Percentiles rank a stretch among this genome's conserved stretches.
Conservation (phyloP, 1,139 yeast species). For the Groenewaldozyma sp. region DNA sequence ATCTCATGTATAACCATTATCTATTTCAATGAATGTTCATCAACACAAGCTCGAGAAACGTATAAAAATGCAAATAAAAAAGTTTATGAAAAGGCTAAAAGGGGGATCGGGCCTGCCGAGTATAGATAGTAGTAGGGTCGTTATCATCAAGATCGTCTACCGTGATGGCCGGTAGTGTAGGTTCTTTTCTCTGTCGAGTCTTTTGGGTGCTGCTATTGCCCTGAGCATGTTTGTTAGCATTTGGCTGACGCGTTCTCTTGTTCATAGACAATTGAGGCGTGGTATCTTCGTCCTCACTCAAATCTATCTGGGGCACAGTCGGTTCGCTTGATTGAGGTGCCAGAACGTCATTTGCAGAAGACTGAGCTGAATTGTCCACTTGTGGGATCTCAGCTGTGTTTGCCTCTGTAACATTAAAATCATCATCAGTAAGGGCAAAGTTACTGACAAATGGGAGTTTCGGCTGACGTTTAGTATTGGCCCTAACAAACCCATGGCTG, state of each 20-base stretch:
- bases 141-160: slow-evolving; percentile 5
- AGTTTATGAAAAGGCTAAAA: background rate
- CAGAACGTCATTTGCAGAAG: too few species aligned
- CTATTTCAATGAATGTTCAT: background rate
- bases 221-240: too few species aligned
- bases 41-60: background rate
- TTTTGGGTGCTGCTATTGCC: too few species aligned
- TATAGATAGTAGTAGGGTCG: too few species aligned
- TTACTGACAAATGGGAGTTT: too few species aligned
- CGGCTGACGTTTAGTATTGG: slow-evolving; percentile 2
- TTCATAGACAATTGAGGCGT: background rate
- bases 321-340: too few species aligned
- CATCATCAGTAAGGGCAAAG: too few species aligned
- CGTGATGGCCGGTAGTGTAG: slow-evolving; percentile 11
- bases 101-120: background rate
- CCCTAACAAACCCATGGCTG: background rate
- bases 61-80: too few species aligned
- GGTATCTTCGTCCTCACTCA: slow-evolving; percentile 7
- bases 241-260: background rate
- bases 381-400: background rate
- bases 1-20: background rate
- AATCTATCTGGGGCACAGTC: slow-evolving; percentile 6
- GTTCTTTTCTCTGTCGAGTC: slow-evolving; percentile 3
- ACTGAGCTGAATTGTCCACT: too few species aligned
- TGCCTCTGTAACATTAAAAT: background rate